Conservation (phyloP, 163 green algal species). For the Scenedesmus sp. region DNA sequence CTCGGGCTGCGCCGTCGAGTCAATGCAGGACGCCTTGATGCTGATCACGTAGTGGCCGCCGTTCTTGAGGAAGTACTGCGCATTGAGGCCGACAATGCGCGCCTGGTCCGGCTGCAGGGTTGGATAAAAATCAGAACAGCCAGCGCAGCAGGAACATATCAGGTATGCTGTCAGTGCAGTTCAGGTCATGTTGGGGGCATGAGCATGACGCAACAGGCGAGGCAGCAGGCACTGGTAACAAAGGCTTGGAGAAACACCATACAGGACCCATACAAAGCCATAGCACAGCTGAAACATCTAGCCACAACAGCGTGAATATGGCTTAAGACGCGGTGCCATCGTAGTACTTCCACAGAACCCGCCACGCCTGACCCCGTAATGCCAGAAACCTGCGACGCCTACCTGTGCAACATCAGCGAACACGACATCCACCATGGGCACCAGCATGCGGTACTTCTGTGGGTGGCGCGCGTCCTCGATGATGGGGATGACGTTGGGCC, state of each 20-base stretch:
- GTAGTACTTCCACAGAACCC: too few species aligned
- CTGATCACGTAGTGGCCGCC: conserved; percentile 99
- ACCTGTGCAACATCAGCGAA: conserved; percentile 99
- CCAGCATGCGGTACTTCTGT: conserved; percentile 99
- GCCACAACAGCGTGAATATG: too few species aligned
- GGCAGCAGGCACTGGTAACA: background rate
- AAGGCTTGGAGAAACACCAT: too few species aligned
- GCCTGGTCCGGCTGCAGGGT: conserved; percentile 86
- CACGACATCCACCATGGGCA: conserved; percentile 99
- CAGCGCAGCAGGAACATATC: conserved; percentile 79
- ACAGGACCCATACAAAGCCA: background rate
- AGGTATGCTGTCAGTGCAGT: too few species aligned
- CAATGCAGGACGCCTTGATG: conserved; percentile 99
- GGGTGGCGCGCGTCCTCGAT: conserved; percentile 99
- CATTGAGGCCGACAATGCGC: conserved; percentile 53
- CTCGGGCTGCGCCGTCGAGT: conserved; percentile 98
- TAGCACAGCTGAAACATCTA: background rate
- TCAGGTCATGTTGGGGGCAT: too few species aligned
- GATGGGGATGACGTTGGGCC: conserved; percentile 99
- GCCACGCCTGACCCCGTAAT: too few species aligned
- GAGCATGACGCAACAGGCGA: too few species aligned
- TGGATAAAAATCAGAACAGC: background rate
- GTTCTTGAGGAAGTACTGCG: conserved; percentile 98
- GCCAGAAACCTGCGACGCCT: background rate
- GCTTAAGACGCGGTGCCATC: too few species aligned